A percentile compares a stretch with the other conserved stretches of the same genome.
Evolutionary conservation across 441 rosid genomes (phyloP).

Genomic region (Corymbia citriodora): DNA sequence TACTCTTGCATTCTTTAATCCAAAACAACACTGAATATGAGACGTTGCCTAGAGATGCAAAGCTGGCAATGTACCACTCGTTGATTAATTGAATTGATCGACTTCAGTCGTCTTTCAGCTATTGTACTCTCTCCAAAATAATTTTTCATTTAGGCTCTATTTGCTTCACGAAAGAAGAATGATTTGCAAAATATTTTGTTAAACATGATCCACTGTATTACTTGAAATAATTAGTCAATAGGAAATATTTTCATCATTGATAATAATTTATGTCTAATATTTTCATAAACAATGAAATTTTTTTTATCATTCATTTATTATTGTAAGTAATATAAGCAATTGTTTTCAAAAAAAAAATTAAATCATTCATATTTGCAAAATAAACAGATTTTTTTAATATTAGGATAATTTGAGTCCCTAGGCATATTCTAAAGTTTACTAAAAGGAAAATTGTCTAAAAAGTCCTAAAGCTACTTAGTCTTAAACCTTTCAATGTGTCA

Average conservation of each 20-base stretch:
- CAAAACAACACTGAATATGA: not conserved
- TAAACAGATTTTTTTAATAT: no score
- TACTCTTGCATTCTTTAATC: not conserved
- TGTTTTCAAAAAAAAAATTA: no score
- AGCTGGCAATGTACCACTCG: not conserved
- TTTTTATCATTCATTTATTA: not conserved
- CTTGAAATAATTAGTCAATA: not conserved
- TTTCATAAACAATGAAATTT: not conserved
- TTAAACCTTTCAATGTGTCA: no score
- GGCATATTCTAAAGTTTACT: no score
- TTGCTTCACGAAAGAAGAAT: not conserved
- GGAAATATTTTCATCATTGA: not conserved
- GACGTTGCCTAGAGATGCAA: not conserved
- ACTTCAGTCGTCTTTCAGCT: not conserved
- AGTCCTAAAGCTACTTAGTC: not conserved
- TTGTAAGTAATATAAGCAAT: no score
- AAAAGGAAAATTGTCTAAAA: no score
- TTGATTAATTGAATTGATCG: not conserved
- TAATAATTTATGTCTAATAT: not conserved
- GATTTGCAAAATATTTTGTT: not conserved
- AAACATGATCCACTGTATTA: not conserved
- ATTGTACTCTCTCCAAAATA: not conserved
- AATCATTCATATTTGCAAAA: no score
- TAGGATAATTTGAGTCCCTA: not conserved
- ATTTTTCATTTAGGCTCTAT: not conserved